phyloP scores from a whole-genome alignment of 345 rosid species.

The Acer campestre region DNA sequence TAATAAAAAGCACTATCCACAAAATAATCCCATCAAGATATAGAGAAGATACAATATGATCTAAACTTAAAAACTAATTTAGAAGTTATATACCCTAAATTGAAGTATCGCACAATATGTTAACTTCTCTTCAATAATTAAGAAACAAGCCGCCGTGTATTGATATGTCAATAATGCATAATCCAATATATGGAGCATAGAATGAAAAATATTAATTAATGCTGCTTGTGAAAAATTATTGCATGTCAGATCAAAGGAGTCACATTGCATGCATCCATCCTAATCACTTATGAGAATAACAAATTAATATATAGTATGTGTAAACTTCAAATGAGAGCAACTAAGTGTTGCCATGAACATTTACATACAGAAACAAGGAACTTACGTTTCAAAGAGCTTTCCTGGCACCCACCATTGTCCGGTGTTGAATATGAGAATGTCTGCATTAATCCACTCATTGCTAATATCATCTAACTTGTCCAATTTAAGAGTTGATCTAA shows the following conservation, averaged over 20 bases:
- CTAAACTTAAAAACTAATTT: background rate
- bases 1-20: background rate
- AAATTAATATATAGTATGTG: background rate
- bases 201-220: background rate
- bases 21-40: background rate
- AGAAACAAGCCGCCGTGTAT: background rate
- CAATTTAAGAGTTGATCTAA: conserved; percentile 66
- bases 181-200: background rate
- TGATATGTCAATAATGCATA: background rate
- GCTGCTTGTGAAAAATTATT: background rate
- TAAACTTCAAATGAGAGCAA: conserved; percentile 3
- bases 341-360: conserved; percentile 7
- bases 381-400: conserved; percentile 87
- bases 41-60: background rate
- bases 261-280: conserved; percentile 1
- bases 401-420: conserved; percentile 99
- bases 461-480: conserved; percentile 78
- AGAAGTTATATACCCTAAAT: background rate
- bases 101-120: background rate
- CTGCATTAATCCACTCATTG: conserved; percentile 71
- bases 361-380: conserved; percentile 20
- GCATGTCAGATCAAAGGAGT: background rate
- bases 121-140: background rate
- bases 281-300: conserved; percentile 5
- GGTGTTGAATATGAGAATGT: conserved; percentile 79